phyloP scores from a whole-genome alignment of 2,329 filamentous ascomycete genomes.

The Stagonosporopsis chrysanthemi region DNA sequence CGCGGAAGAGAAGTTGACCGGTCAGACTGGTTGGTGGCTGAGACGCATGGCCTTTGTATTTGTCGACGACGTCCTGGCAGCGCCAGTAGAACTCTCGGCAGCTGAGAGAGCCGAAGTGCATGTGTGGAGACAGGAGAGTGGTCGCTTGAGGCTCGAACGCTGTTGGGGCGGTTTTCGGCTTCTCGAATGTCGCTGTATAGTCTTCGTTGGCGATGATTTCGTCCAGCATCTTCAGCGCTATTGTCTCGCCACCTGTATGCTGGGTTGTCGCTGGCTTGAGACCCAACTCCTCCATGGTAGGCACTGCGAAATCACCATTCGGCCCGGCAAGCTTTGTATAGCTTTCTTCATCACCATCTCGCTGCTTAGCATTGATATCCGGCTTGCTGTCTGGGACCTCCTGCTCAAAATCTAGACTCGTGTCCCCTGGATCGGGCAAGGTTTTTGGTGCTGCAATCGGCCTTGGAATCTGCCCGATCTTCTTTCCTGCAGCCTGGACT shows the following conservation, averaged over 20 bases:
- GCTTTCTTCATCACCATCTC: constrained; percentile 62
- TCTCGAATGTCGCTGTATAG: constrained; percentile 77
- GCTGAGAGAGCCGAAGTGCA: constrained; percentile 78
- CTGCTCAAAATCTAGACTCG: constrained; percentile 66
- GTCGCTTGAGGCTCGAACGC: constrained; percentile 76
- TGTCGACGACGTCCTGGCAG: constrained; percentile 67
- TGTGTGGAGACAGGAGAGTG: constrained; percentile 74
- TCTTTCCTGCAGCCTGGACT: constrained; percentile 66
- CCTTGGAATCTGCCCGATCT: constrained; percentile 67
- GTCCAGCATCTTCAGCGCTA: constrained; percentile 66
- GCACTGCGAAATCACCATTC: constrained; percentile 72
- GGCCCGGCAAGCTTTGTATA: constrained; percentile 72
- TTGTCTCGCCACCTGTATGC: constrained; percentile 74
- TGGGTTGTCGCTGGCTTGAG: constrained; percentile 67
- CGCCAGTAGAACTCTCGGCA: constrained; percentile 77
- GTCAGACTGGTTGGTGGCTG: constrained; percentile 71
- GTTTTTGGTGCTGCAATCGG: constrained; percentile 67
- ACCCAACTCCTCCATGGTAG: constrained; percentile 74
- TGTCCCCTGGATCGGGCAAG: constrained; percentile 71
- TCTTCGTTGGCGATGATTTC: constrained; percentile 67
- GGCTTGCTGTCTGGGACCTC: constrained; percentile 58
- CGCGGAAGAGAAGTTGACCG: constrained; percentile 77
- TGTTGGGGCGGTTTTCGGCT: constrained; percentile 77
- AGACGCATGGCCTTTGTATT: constrained; percentile 63
- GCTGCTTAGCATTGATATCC: constrained; percentile 67